These are phyloP conservation scores for Annulohypoxylon truncatum DNA, from an alignment of 2,329 filamentous ascomycete genomes.

Conservation along the genomic window DNA sequence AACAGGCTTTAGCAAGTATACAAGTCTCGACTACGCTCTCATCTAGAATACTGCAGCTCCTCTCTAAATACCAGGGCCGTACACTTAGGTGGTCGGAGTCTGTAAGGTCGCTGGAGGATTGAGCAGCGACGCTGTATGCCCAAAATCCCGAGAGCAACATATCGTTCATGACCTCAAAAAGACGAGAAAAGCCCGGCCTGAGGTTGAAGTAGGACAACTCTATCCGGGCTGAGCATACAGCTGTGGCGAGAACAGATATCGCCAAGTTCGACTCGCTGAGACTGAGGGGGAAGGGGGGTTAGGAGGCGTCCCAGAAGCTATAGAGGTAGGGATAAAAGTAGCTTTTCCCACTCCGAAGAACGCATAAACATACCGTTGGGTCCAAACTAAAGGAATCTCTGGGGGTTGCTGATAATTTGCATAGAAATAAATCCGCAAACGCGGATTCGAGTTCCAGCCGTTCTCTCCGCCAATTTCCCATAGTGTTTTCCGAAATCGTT, in stretches of 20 bases:
- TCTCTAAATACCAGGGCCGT: slow-evolving; percentile 36
- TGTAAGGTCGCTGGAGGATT: slow-evolving; percentile 35
- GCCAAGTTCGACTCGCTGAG: slow-evolving; percentile 36
- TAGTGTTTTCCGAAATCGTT: slow-evolving; percentile 22
- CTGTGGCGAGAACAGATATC: slow-evolving; percentile 24
- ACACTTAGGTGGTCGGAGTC: slow-evolving; percentile 29
- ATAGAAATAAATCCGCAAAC: slow-evolving; percentile 40
- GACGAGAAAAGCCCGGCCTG: slow-evolving; percentile 1
- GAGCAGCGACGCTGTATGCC: slow-evolving; percentile 31
- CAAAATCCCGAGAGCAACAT: slow-evolving; percentile 29
- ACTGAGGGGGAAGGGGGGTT: slow-evolving; percentile 4
- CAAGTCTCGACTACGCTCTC: slow-evolving; percentile 17
- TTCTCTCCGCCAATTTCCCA: slow-evolving; percentile 38
- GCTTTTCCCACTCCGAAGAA: not conserved
- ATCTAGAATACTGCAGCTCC: slow-evolving; percentile 18
- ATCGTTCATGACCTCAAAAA: slow-evolving; percentile 22
- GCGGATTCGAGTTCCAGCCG: slow-evolving; percentile 43
- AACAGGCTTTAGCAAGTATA: slow-evolving; percentile 25
- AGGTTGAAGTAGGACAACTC: slow-evolving; percentile 18
- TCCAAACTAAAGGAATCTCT: slow-evolving; percentile 36
- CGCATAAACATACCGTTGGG: slow-evolving; percentile 20
- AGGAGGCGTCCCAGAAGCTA: not conserved
- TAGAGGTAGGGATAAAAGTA: not conserved
- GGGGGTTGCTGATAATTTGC: slow-evolving; percentile 39
- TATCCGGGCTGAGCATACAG: slow-evolving; percentile 17